Conservation (phyloP, 2,329 filamentous ascomycete genomes). For the Zarea fungicola region DNA sequence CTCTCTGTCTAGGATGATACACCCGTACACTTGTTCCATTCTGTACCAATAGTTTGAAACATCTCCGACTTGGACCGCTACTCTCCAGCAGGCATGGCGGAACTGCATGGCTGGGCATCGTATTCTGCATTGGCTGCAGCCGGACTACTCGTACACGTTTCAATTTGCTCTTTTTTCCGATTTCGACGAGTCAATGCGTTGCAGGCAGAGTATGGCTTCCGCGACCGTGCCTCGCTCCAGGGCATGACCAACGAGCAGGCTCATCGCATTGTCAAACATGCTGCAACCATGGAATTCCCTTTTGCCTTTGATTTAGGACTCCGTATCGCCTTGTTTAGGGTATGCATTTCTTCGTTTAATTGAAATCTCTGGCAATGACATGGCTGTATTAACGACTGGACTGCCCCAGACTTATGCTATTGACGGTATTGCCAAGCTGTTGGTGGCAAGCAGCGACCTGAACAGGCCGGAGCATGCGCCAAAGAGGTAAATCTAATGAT, state of each 20-base stretch:
- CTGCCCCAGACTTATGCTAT: constrained; percentile 39
- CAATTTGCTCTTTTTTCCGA: constrained; percentile 31
- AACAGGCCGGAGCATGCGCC: constrained; percentile 25
- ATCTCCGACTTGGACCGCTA: neutral
- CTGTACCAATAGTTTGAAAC: no score
- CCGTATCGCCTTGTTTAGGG: constrained; percentile 37
- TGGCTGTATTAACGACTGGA: no score
- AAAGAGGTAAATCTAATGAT: constrained; percentile 28
- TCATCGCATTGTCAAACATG: constrained; percentile 35
- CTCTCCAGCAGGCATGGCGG: neutral
- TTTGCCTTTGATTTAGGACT: constrained; percentile 31
- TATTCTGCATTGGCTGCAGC: constrained; percentile 12
- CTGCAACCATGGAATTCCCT: constrained; percentile 33
- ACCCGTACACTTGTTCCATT: no score
- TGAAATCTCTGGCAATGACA: neutral
- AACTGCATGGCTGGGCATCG: neutral
- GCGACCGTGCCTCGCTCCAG: constrained; percentile 31
- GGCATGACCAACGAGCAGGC: constrained; percentile 41
- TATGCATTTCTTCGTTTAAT: constrained; percentile 11
- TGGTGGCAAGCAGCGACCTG: constrained; percentile 32
- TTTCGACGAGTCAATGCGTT: constrained; percentile 29
- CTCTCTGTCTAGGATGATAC: no score
- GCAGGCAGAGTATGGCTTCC: constrained; percentile 26
- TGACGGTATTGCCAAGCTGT: constrained; percentile 31
- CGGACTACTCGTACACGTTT: constrained; percentile 25